Evolutionary conservation across 495 filamentous ascomycete genomes (phyloP), one percentile per base, ranked within the genome.

Genomic region (Rusavskia elegans): DNA sequence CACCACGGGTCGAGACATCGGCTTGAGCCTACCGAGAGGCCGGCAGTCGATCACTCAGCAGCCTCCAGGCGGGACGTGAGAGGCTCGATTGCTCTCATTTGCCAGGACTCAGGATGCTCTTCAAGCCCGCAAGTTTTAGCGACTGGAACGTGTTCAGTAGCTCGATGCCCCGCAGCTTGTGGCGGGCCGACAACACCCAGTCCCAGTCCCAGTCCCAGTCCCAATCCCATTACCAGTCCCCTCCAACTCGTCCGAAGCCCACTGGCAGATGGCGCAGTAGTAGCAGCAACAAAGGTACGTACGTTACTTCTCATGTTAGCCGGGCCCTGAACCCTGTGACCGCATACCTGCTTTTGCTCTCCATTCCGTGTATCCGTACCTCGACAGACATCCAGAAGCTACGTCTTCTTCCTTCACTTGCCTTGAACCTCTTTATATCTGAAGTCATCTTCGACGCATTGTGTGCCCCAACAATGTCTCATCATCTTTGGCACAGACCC

Each of bases 401-500:
- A 3, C 25, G 25, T 27, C 25, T n/a, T n/a, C 25, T 6, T 27
- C 25, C 25, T 27, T 3, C 25, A 27, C 25, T 27, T 6, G 25
- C 7, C 25, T 27, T 27, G 25, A 27, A 27, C 25, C 25, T 27
- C 25, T 27, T 2, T 35, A 35, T 11, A 13, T 35, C 32, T 30
- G 21, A 20, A 14, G 2, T 44, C n/a, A 30, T 16, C 48, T 32
- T 37, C 29, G 10, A 46, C 11, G 19, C 14, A 29, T 46, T 23
- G 23, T 46, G 17, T 16, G 23, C 20, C 21, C 14, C 6, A 9
- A 21, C 44, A 46, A 56, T 53, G 54, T 53, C 56, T 35, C 57
- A 42, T 50, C 38, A 48, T 50, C 48, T 55, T 16, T 57, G 40
- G 29, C 59, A 56, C 38, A 46, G 52, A 49, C 52, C 52, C 11